Conservation (phyloP, 169 alveolate genomes). For the Cryptosporidium muris region DNA sequence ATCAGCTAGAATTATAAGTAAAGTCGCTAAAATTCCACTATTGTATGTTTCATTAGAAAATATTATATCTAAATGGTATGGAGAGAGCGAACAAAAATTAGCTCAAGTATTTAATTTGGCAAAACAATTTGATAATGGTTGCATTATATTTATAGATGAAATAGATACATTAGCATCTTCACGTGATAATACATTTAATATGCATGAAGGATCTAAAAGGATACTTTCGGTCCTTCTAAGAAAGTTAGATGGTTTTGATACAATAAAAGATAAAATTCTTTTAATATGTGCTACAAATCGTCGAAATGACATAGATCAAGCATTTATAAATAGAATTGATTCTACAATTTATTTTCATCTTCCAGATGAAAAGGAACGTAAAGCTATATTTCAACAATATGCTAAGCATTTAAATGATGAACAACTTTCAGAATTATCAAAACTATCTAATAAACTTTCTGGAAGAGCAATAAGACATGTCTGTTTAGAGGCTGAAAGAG, state of each 20-base stretch:
- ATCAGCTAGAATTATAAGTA: conserved; percentile 87
- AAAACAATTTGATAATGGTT: conserved; percentile 77
- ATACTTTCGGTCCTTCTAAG: conserved; percentile 84
- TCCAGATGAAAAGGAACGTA: conserved; percentile 82
- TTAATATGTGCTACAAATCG: conserved; percentile 89
- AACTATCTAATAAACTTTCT: conserved; percentile 74
- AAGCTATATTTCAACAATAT: conserved; percentile 81
- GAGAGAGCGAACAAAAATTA: conserved; percentile 84
- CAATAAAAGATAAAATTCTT: conserved; percentile 78
- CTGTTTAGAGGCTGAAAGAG: conserved; percentile 89
- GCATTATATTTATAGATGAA: conserved; percentile 87
- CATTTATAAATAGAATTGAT: conserved; percentile 79
- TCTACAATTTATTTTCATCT: conserved; percentile 77
- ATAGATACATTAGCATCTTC: conserved; percentile 85
- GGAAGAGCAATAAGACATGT: conserved; percentile 83
- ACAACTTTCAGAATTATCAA: conserved; percentile 76
- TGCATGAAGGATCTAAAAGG: conserved; percentile 87
- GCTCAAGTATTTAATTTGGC: conserved; percentile 85
- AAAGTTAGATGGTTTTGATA: conserved; percentile 87
- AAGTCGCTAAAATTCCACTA: conserved; percentile 82
- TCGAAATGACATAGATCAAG: conserved; percentile 86
- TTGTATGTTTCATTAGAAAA: conserved; percentile 87
- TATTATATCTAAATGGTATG: conserved; percentile 86
- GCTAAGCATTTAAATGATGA: conserved; percentile 80
- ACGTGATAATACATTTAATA: conserved; percentile 79